Base-by-base conservation (phyloP, 225 moss, liverwort and hornwort species). In the Lunularia cruciata region DNA sequence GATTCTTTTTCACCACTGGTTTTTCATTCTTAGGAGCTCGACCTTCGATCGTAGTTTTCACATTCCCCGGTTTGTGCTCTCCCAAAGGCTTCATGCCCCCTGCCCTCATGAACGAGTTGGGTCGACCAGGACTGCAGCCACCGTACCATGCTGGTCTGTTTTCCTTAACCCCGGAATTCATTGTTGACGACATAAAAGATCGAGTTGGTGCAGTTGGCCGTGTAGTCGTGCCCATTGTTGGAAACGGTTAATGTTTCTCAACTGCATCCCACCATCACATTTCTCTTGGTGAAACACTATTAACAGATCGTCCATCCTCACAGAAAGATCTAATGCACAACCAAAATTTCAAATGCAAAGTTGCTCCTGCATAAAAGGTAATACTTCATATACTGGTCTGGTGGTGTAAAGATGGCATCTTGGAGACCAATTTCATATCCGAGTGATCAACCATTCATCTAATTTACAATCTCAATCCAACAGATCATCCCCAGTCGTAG, bases 111-210 rank as follows among this genome's bases (percentile, higher is more conserved):
- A 64, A 3, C 0, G 67, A 46, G 65, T 33, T 78, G 42, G 67
- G 69, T n/a, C 70, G 70, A 46, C 82, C 75, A 2, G 82, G 75
- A 59, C 82, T 78, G 45, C 68, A 35, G 35, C 65, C 65, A 42
- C 54, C 52, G n/a, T 42, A 75, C 78, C 82, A 78, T 9, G 69
- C 72, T 27, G 78, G 82, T 47, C 61, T 78, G 48, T 65, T 76
- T 39, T 83, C 82, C 64, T 83, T 83, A 56, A 46, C 32, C 6
- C 58, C 3, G 1, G 69, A 55, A 26, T 71, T 82, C 62, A 34
- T 49, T 6, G 31, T 38, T 55, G 72, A 60, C 3, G 76, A 34
- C 70, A 65, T 34, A 37, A 45, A 26, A 11, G 72, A 47, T 3
- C 69, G 68, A 13, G 65, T 48, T 3, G 63, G 57, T 13, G 72